Conservation (phyloP, 495 filamentous ascomycete species). For the Tuber calosporum region DNA sequence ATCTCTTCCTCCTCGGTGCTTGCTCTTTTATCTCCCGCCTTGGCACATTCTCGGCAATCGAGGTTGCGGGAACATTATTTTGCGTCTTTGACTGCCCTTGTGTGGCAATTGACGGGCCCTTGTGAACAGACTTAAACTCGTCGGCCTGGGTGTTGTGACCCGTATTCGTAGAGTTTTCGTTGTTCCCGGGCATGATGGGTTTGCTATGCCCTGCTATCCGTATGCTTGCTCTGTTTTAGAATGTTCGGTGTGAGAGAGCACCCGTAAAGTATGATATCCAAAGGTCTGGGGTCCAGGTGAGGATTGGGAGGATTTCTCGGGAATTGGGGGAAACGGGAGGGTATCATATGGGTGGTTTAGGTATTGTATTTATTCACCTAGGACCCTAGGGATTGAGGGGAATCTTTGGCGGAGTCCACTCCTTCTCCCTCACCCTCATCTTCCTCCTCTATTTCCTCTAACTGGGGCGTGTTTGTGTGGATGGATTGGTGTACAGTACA, state of each 20-base stretch:
- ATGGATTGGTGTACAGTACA: background rate
- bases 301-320: background rate
- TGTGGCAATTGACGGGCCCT: background rate
- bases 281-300: background rate
- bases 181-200: constrained; percentile 21
- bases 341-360: background rate
- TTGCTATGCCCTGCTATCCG: background rate
- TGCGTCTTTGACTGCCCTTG: constrained; percentile 10
- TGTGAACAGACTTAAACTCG: background rate
- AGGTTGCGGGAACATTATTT: constrained; percentile 7
- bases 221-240: background rate
- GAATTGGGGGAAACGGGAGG: background rate
- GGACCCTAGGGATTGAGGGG: background rate
- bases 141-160: constrained; percentile 10
- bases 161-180: background rate
- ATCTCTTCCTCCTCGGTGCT: constrained; percentile 23
- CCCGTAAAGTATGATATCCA: background rate
- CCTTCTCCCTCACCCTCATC: background rate
- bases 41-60: constrained; percentile 6
- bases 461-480: background rate
- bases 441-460: background rate
- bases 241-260: background rate
- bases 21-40: constrained; percentile 5
- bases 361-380: background rate
- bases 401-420: background rate